phyloP scores from a whole-genome alignment of 208 protist genomes.

The Novymonas esmeraldas region DNA sequence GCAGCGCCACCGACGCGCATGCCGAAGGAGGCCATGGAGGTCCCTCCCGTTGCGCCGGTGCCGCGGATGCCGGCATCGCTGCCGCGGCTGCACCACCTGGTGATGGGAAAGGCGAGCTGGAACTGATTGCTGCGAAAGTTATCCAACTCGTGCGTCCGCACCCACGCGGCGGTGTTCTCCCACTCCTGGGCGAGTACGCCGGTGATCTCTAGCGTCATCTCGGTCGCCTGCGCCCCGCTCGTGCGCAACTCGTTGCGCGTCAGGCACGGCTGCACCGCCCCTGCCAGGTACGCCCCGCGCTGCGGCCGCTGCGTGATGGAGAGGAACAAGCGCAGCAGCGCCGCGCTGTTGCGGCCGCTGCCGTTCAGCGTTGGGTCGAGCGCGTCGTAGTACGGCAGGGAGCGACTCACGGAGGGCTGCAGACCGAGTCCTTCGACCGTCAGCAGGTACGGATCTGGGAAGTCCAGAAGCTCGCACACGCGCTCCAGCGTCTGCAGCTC shows the following conservation, averaged over 20 bases:
- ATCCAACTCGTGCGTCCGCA: conserved; percentile 90
- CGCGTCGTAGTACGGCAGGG: conserved; percentile 92
- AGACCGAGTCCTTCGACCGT: conserved; percentile 95
- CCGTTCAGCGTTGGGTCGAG: conserved; percentile 97
- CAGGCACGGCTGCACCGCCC: conserved; percentile 88
- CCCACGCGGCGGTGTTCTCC: conserved; percentile 94
- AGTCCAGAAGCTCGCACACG: conserved; percentile 68
- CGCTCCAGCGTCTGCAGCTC: conserved; percentile 53
- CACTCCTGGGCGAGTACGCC: conserved; percentile 91
- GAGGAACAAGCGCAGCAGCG: conserved; percentile 96
- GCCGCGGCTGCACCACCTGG: conserved; percentile 22
- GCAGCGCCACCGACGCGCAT: neutral
- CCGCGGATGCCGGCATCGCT: neutral
- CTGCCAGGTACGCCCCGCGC: conserved; percentile 94
- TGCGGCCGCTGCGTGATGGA: conserved; percentile 88
- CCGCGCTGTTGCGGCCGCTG: conserved; percentile 77
- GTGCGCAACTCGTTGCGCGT: conserved; percentile 78
- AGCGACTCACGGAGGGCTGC: conserved; percentile 53
- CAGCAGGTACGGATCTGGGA: conserved; percentile 69
- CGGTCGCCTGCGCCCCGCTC: conserved; percentile 85
- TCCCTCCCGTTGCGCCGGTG: neutral
- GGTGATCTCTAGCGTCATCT: conserved; percentile 80
- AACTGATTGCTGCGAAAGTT: conserved; percentile 92
- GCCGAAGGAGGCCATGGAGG: neutral
- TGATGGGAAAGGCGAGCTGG: conserved; percentile 77